A percentile compares a stretch with the other conserved stretches of the same genome.
These are phyloP conservation scores for Aureoboletus auriporus DNA, from an alignment of 768 basidiomycete genomes.

Conservation along the genomic window DNA sequence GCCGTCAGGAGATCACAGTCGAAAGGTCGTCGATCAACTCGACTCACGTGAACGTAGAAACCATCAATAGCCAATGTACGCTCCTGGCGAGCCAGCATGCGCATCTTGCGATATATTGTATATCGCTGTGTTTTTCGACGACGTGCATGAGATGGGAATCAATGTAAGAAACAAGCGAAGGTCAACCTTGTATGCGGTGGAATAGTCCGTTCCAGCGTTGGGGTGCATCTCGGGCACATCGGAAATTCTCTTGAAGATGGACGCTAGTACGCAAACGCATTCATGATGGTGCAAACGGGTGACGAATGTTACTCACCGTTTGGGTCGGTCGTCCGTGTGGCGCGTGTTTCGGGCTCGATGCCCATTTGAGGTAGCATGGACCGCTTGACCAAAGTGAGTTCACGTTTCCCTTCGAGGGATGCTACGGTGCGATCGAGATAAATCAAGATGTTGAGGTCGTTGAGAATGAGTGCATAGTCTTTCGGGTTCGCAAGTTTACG, in stretches of 20 bases:
- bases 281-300: background rate
- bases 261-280: constrained; percentile 46
- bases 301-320: constrained; percentile 56
- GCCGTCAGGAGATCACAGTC: background rate
- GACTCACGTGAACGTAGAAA: constrained; percentile 80
- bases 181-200: constrained; percentile 79
- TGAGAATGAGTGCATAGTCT: constrained; percentile 78
- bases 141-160: background rate
- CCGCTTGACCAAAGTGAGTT: constrained; percentile 76
- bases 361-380: constrained; percentile 72
- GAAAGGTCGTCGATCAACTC: background rate
- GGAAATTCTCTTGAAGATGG: constrained; percentile 87
- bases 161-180: background rate
- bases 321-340: constrained; percentile 80
- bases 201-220: constrained; percentile 68
- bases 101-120: constrained; percentile 89
- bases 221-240: constrained; percentile 56
- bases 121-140: constrained; percentile 61
- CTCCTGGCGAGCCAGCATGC: constrained; percentile 90
- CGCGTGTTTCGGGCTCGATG: constrained; percentile 60
- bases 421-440: constrained; percentile 97
- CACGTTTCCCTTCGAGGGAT: constrained; percentile 82
- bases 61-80: constrained; percentile 92
- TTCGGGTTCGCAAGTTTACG: constrained; percentile 64
- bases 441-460: constrained; percentile 62